These are phyloP conservation scores for Aphanocladium album DNA, from an alignment of 2,329 filamentous ascomycete species.

Conservation along the genomic window DNA sequence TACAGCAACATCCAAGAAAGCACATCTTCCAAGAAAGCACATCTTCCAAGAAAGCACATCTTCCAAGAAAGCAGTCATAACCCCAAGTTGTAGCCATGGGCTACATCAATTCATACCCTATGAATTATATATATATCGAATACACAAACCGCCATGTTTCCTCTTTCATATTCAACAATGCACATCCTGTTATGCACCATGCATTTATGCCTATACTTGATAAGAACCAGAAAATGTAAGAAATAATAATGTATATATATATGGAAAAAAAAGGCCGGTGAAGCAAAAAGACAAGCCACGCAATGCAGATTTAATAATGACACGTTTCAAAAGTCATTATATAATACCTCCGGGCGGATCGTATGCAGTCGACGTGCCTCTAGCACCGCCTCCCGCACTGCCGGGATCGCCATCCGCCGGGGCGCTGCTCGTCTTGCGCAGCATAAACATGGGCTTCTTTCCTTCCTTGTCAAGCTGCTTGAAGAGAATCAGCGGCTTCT, in stretches of 20 bases:
- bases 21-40: no score
- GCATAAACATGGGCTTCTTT: slow-evolving; percentile 99
- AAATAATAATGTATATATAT: not conserved
- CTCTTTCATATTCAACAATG: no score
- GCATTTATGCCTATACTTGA: not conserved
- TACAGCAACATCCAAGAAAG: not conserved
- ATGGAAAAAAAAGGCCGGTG: not conserved
- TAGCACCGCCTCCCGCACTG: slow-evolving; percentile 2
- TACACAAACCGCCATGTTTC: not conserved
- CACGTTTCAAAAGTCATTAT: no score
- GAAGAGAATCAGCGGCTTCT: slow-evolving; percentile 92
- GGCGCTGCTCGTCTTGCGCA: slow-evolving; percentile 49
- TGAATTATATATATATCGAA: not conserved
- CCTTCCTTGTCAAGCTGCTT: slow-evolving; percentile 97
- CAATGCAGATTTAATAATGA: no score
- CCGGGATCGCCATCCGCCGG: slow-evolving; percentile 9
- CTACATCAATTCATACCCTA: slow-evolving; percentile 4
- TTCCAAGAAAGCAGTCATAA: not conserved
- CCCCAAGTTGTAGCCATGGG: not conserved
- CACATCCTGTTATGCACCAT: not conserved
- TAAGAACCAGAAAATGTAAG: not conserved
- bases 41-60: not conserved
- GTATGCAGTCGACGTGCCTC: slow-evolving; percentile 4
- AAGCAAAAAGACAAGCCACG: not conserved
- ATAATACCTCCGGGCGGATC: slow-evolving; percentile 11